Base-by-base conservation (phyloP, 768 basidiomycete genomes). In the Agaricus sinodeliciosus region DNA sequence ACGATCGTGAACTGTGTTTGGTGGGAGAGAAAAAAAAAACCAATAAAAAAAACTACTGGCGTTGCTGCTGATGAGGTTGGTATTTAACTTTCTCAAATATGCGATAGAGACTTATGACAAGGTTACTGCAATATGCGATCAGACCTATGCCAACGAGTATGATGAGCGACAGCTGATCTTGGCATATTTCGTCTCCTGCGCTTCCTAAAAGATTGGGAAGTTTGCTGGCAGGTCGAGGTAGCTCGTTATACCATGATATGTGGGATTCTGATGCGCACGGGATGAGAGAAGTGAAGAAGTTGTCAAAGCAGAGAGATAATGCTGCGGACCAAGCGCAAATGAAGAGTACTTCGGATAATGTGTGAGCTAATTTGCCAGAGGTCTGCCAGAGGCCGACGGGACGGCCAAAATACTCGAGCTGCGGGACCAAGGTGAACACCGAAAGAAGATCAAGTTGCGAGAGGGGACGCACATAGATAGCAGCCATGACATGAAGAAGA, bases 301-400 rank as follows among this genome's bases (percentile, higher is more conserved):
- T 91, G 74, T 94, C 90, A 69, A 94, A 91, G 57, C 81, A 83
- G 49, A 94, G 84, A 15, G 90, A 90, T 49, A 94, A 77, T 13
- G 87, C 84, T 28, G 90, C 88, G 53, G 90, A 91, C 91, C 92
- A 95, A n/a, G 87, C 81, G 68, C 92, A 94, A 59, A 93, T 92
- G 65, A 91, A 93, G 50, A 91, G 73, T 42, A 93, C 87, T 72
- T 95, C 94, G 43, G 83, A 78, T 28, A 94, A 79, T 6, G 92
- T 94, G 62, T 94, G 85, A 2, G 87, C 81, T 35, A 94, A 79
- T 68, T 94, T 94, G 46, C 75, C 82, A 28, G 90, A 90, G 28
- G 93, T 92, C 48, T 80, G 77, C 94, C 94, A 95, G 27, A 95
- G 72, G n/a, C 93, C 94, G 19, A 95, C 72, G 5, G 94, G 93